Evolutionary conservation across 2,329 filamentous ascomycete genomes (phyloP).

Genomic region (Leptographium radiaticola): DNA sequence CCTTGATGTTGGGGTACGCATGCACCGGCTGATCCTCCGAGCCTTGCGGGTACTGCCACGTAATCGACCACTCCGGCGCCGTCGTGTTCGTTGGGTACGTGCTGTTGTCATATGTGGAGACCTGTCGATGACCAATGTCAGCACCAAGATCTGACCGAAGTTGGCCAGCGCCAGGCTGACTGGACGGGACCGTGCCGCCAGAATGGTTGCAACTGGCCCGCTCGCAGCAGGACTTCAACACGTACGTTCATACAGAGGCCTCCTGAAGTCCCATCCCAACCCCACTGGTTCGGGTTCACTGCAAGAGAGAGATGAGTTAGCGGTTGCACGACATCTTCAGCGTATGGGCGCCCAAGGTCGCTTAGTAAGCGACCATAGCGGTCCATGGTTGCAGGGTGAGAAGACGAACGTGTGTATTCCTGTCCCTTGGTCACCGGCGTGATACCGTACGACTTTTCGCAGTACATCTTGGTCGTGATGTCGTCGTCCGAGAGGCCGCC

Average conservation of each 20-base stretch:
- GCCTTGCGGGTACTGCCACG: constrained; percentile 36
- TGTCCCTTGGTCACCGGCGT: constrained; percentile 27
- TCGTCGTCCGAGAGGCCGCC: constrained; percentile 8
- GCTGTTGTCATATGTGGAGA: constrained; percentile 34
- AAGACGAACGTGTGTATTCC: constrained; percentile 28
- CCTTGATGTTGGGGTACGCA: constrained; percentile 39
- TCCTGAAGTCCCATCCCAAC: constrained; percentile 22
- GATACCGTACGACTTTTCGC: constrained; percentile 31
- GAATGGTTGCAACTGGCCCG: too few relatives aligned
- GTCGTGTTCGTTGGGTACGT: constrained; percentile 32
- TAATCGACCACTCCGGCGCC: constrained; percentile 36
- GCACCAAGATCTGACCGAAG: neutral
- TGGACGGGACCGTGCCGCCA: too few relatives aligned
- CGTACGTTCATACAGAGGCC: constrained; percentile 42
- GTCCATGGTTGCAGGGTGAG: too few relatives aligned
- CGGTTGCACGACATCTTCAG: neutral
- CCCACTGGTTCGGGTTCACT: constrained; percentile 47
- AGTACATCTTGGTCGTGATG: constrained; percentile 23
- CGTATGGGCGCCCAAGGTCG: neutral
- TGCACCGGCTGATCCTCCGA: constrained; percentile 32
- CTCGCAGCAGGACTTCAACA: constrained; percentile 3
- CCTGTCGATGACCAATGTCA: constrained; percentile 17
- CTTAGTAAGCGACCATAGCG: neutral
- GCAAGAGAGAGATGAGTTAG: neutral
- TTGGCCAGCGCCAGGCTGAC: too few relatives aligned